These are phyloP conservation scores for Leishmania guyanensis DNA, from an alignment of 208 protist species.

Conservation along the genomic window DNA sequence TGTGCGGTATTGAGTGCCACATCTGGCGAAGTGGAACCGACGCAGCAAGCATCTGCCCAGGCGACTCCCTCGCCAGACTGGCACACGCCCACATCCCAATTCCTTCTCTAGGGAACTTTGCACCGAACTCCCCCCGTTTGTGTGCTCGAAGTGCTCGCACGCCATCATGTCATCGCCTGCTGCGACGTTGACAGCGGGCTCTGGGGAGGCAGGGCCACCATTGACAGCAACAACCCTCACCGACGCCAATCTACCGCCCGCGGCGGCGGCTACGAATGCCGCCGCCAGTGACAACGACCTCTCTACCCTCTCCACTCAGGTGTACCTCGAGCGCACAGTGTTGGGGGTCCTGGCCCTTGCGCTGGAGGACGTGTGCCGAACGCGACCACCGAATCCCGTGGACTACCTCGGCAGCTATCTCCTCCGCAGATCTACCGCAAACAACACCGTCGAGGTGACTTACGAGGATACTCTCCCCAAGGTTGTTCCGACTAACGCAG, in stretches of 20 bases:
- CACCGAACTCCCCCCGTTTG: background rate
- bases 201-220: background rate
- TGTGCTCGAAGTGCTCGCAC: background rate
- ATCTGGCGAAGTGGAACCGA: background rate
- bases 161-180: constrained; percentile 9
- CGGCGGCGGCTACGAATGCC: background rate
- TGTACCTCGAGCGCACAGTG: constrained; percentile 90
- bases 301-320: constrained; percentile 37
- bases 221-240: background rate
- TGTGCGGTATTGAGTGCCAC: background rate
- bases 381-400: constrained; percentile 91
- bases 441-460: constrained; percentile 73
- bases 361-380: constrained; percentile 83
- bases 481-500: constrained; percentile 4
- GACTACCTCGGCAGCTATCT: constrained; percentile 92
- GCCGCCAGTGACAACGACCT: background rate
- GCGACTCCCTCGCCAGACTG: background rate
- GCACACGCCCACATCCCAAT: no score
- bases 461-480: constrained; percentile 51
- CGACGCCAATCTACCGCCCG: constrained; percentile 12
- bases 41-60: background rate
- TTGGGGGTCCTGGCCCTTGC: constrained; percentile 86
- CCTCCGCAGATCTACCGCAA: constrained; percentile 73
- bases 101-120: background rate
- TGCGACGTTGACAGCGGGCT: background rate